These are phyloP conservation scores for Glycine tomentella DNA, from an alignment of 306 rosid species.

Conservation along the genomic window DNA sequence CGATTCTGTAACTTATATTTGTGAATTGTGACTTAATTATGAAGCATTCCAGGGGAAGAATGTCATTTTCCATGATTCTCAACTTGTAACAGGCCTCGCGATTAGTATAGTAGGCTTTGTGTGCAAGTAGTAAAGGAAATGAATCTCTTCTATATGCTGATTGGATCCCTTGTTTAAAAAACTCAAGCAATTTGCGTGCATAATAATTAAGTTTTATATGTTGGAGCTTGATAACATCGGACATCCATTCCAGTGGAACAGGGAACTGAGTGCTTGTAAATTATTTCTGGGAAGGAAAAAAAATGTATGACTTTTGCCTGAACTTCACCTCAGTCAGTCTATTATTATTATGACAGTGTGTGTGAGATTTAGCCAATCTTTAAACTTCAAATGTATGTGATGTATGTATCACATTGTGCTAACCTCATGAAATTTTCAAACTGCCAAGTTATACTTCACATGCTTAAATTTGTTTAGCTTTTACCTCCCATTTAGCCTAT, in stretches of 20 bases:
- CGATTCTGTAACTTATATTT: constrained; percentile 13
- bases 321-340: constrained; percentile 9
- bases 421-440: constrained; percentile 9
- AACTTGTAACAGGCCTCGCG: constrained; percentile 6
- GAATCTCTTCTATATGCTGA: constrained; percentile 32
- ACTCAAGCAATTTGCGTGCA: constrained; percentile 10
- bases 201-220: constrained; percentile 24
- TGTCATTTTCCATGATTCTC: constrained; percentile 9
- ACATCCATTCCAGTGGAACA: constrained; percentile 33
- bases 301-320: constrained; percentile 5
- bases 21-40: constrained; percentile 6
- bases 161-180: constrained; percentile 35
- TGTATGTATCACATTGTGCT: constrained; percentile 34
- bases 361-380: constrained; percentile 35
- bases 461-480: constrained; percentile 10
- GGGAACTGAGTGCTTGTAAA: constrained; percentile 23
- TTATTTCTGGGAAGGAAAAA: constrained; percentile 30
- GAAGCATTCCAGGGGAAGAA: constrained; percentile 15
- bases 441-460: background rate
- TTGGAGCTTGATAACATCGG: constrained; percentile 22
- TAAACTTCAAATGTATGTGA: constrained; percentile 16
- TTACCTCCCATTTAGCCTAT: constrained; percentile 25
- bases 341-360: background rate
- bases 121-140: constrained; percentile 33
- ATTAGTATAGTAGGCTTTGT: constrained; percentile 5